phyloP scores from a whole-genome alignment of 306 rosid genomes.

The Albizia julibrissin region DNA sequence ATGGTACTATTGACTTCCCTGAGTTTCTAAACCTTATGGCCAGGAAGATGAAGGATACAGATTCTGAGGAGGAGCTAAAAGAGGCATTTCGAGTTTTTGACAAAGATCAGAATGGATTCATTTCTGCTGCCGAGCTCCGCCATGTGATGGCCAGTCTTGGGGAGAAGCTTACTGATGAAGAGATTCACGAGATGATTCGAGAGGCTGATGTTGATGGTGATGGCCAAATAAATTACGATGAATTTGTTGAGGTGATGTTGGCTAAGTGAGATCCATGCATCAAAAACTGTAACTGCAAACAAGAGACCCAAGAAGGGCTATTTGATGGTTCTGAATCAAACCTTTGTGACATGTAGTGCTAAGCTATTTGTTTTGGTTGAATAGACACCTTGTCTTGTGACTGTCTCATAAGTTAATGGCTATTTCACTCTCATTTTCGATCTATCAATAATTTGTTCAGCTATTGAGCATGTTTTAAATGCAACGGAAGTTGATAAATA shows the following conservation, averaged over 20 bases:
- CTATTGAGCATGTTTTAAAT: neutral
- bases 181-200: conserved; percentile 79
- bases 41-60: conserved; percentile 68
- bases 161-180: conserved; percentile 83
- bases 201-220: conserved; percentile 89
- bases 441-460: neutral
- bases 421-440: conserved; percentile 20
- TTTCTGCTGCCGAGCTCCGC: conserved; percentile 87
- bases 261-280: conserved; percentile 51
- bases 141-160: conserved; percentile 89
- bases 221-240: conserved; percentile 83
- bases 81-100: conserved; percentile 87
- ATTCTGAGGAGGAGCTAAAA: conserved; percentile 86
- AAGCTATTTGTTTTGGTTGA: conserved; percentile 27
- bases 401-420: conserved; percentile 15
- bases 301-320: neutral
- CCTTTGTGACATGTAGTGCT: conserved; percentile 29
- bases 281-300: conserved; percentile 16
- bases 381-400: conserved; percentile 42
- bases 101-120: conserved; percentile 86
- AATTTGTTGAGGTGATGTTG: conserved; percentile 86
- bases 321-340: conserved; percentile 39
- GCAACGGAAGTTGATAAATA: neutral
- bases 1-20: conserved; percentile 63
- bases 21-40: conserved; percentile 70